phyloP scores from a whole-genome alignment of 1,139 yeast genomes.

The Protomyces arabidopsidicola region DNA sequence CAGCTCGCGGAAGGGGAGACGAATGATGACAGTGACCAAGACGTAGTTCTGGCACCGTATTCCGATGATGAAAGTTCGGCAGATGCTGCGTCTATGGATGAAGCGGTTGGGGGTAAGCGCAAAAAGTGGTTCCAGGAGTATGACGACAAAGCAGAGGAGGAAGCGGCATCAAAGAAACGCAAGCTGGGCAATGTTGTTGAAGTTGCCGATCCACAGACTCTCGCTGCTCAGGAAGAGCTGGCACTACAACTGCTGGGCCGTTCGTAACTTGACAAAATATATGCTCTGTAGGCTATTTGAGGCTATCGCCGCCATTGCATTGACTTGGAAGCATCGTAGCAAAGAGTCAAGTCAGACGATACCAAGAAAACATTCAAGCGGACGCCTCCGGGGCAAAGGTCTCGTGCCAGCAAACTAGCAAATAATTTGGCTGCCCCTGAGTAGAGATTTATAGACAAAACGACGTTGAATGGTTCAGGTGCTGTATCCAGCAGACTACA shows the following conservation, averaged over 20 bases:
- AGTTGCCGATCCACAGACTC: slow-evolving; percentile 21
- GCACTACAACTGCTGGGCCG: slow-evolving; percentile 19
- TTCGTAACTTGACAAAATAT: background rate
- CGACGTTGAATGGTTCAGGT: no score
- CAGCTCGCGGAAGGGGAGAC: slow-evolving; percentile 40
- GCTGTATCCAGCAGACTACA: no score
- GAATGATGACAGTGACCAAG: slow-evolving; percentile 34
- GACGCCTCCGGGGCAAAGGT: no score
- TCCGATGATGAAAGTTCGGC: slow-evolving; percentile 31
- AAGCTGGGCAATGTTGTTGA: slow-evolving; percentile 19
- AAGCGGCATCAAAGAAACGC: slow-evolving; percentile 7
- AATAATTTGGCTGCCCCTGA: no score
- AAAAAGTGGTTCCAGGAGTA: slow-evolving; percentile 27
- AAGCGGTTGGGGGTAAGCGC: background rate
- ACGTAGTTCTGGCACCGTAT: slow-evolving; percentile 26
- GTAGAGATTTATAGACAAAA: no score
- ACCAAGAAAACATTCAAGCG: no score
- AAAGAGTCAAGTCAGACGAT: no score
- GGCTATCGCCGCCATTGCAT: background rate
- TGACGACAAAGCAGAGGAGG: slow-evolving; percentile 13
- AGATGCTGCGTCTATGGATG: slow-evolving; percentile 1
- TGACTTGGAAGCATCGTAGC: no score
- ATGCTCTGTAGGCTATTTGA: background rate
- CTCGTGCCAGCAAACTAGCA: no score
- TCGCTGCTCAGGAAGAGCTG: slow-evolving; percentile 23